Percentiles rank a stretch among this genome's conserved stretches.
Conservation (phyloP, 345 rosid species). For the Capsella bursapastoris region DNA sequence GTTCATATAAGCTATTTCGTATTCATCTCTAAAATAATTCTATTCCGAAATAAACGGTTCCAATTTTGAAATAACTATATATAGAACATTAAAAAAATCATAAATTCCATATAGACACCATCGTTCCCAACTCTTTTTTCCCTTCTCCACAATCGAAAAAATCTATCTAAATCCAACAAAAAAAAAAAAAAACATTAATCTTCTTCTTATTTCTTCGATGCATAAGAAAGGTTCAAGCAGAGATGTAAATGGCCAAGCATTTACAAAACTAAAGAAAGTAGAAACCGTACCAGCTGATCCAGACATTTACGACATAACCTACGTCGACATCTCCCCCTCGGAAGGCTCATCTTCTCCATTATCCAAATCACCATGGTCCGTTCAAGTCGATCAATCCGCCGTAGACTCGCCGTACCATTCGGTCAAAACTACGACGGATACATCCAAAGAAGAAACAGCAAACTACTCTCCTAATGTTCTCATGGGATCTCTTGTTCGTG, state of each 20-base stretch:
- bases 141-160: neutral
- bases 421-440: neutral
- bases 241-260: slow-evolving; percentile 45
- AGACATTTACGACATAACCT: slow-evolving; percentile 37
- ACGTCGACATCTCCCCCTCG: slow-evolving; percentile 40
- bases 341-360: slow-evolving; percentile 49
- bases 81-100: neutral
- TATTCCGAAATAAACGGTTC: slow-evolving; percentile 31
- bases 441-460: neutral
- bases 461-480: slow-evolving; percentile 55
- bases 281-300: slow-evolving; percentile 35
- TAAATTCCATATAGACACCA: slow-evolving; percentile 12
- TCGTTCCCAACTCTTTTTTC: slow-evolving; percentile 23
- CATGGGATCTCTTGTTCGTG: slow-evolving; percentile 79
- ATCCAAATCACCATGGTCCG: slow-evolving; percentile 72
- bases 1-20: neutral
- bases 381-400: slow-evolving; percentile 33
- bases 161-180: neutral
- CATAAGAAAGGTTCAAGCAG: slow-evolving; percentile 38
- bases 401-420: slow-evolving; percentile 21
- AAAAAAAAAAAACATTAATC: neutral
- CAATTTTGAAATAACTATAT: slow-evolving; percentile 23
- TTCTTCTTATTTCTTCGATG: slow-evolving; percentile 26
- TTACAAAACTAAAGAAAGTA: slow-evolving; percentile 42
- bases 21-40: neutral